Evolutionary conservation across 495 filamentous ascomycete genomes (phyloP).

Genomic region (Penicillium chermesinum): DNA sequence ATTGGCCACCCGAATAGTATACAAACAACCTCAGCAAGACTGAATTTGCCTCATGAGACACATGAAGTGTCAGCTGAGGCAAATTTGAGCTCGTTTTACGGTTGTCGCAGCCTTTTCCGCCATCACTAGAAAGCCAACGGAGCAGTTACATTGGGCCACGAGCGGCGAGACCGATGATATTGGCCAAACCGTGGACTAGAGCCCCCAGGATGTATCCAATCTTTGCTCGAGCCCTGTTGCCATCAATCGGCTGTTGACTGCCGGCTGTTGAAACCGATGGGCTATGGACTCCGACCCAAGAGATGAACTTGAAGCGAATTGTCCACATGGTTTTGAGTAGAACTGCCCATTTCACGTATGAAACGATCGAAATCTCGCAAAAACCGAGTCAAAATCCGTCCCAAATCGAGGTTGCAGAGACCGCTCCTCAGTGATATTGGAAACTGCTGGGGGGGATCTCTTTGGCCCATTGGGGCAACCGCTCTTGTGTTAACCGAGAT

Average conservation of each 20-base stretch:
- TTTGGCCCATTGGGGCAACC: background rate
- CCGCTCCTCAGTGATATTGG: no score
- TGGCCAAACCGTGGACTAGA: conserved; percentile 10
- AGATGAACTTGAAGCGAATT: background rate
- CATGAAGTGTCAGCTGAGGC: conserved; percentile 8
- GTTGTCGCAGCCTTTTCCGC: conserved; percentile 10
- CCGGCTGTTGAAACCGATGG: conserved; percentile 21
- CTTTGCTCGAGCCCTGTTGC: background rate
- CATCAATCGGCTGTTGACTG: conserved; percentile 13
- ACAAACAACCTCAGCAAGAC: background rate
- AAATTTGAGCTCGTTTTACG: conserved; percentile 14
- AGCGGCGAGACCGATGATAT: conserved; percentile 3
- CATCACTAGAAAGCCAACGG: conserved; percentile 11
- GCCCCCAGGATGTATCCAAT: conserved; percentile 7
- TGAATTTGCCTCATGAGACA: conserved; percentile 14
- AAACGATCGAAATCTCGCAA: no score
- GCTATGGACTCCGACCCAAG: conserved; percentile 6
- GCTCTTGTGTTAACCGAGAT: background rate
- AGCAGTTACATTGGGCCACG: conserved; percentile 11
- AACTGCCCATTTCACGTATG: no score
- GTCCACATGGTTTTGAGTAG: no score
- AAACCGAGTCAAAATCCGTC: no score
- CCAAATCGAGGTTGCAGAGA: no score
- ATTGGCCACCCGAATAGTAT: conserved; percentile 14
- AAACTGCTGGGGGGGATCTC: background rate